Conservation (phyloP, 495 filamentous ascomycete species). For the Penicillium daleae region DNA sequence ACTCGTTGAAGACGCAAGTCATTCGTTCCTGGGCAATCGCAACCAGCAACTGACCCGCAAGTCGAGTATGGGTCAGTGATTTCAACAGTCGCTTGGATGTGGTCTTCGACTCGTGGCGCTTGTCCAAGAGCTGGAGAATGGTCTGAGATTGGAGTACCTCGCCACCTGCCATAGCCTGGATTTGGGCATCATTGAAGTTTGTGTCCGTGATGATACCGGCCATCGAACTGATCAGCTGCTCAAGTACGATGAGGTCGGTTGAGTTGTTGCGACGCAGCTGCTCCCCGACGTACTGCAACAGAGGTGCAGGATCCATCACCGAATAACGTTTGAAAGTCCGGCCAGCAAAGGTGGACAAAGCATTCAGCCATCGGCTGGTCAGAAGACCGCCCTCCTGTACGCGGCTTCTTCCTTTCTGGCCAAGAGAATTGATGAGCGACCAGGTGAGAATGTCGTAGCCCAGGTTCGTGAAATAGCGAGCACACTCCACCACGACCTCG, state of each 20-base stretch:
- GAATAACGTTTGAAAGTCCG: slow-evolving; percentile 80
- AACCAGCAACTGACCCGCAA: slow-evolving; percentile 80
- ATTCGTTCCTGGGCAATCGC: slow-evolving; percentile 88
- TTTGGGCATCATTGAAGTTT: slow-evolving; percentile 83
- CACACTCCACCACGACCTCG: slow-evolving; percentile 89
- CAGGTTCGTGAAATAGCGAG: slow-evolving; percentile 87
- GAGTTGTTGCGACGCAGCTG: slow-evolving; percentile 81
- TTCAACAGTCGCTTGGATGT: slow-evolving; percentile 78
- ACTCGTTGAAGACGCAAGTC: slow-evolving; percentile 72
- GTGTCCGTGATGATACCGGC: slow-evolving; percentile 84
- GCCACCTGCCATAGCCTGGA: slow-evolving; percentile 85
- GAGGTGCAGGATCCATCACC: slow-evolving; percentile 80
- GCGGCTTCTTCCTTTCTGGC: slow-evolving; percentile 73
- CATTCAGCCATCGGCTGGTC: slow-evolving; percentile 86
- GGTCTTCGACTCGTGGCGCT: slow-evolving; percentile 67
- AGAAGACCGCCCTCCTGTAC: slow-evolving; percentile 83
- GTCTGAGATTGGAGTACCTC: slow-evolving; percentile 77
- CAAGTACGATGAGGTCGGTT: slow-evolving; percentile 84
- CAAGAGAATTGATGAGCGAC: slow-evolving; percentile 78
- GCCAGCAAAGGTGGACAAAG: slow-evolving; percentile 82
- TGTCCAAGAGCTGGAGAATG: slow-evolving; percentile 75
- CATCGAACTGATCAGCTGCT: slow-evolving; percentile 89
- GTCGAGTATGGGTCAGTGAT: slow-evolving; percentile 68
- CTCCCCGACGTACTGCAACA: slow-evolving; percentile 85
- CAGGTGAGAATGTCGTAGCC: slow-evolving; percentile 93